phyloP scores from a whole-genome alignment of 768 basidiomycete genomes.

The Omphalotus guepiniiformis region DNA sequence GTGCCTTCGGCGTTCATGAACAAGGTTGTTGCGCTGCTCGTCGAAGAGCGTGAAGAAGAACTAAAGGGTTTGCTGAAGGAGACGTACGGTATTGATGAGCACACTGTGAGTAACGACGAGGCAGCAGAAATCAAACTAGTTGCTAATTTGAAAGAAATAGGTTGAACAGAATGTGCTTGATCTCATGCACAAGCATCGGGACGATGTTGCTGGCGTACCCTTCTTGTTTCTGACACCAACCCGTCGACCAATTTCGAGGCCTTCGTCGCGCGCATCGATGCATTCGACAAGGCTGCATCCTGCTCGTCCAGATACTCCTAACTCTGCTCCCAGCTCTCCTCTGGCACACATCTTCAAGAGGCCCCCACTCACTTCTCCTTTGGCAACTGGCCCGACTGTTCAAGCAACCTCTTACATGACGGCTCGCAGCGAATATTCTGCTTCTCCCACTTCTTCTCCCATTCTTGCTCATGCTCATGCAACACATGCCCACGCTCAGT shows the following conservation, averaged over 20 bases:
- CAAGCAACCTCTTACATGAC: conserved; percentile 54
- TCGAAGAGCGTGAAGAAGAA: conserved; percentile 82
- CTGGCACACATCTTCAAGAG: conserved; percentile 69
- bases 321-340: conserved; percentile 72
- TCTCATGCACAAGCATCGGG: conserved; percentile 92
- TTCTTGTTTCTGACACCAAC: conserved; percentile 81
- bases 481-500: conserved; percentile 54
- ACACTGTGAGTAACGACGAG: conserved; percentile 46
- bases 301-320: conserved; percentile 72
- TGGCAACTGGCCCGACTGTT: conserved; percentile 57
- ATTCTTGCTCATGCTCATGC: conserved; percentile 53
- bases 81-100: conserved; percentile 64
- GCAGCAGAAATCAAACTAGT: conserved; percentile 7
- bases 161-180: conserved; percentile 88
- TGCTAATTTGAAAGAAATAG: conserved; percentile 32
- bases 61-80: conserved; percentile 73
- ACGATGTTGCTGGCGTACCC: conserved; percentile 78
- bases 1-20: conserved; percentile 64
- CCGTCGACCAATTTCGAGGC: conserved; percentile 72
- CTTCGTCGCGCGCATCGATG: conserved; percentile 74
- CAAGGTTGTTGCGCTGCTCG: conserved; percentile 66
- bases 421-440: conserved; percentile 47
- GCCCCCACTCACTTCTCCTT: conserved; percentile 73
- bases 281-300: conserved; percentile 59
- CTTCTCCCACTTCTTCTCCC: conserved; percentile 63